phyloP scores from a whole-genome alignment of 306 rosid genomes.

The Malus fusca region DNA sequence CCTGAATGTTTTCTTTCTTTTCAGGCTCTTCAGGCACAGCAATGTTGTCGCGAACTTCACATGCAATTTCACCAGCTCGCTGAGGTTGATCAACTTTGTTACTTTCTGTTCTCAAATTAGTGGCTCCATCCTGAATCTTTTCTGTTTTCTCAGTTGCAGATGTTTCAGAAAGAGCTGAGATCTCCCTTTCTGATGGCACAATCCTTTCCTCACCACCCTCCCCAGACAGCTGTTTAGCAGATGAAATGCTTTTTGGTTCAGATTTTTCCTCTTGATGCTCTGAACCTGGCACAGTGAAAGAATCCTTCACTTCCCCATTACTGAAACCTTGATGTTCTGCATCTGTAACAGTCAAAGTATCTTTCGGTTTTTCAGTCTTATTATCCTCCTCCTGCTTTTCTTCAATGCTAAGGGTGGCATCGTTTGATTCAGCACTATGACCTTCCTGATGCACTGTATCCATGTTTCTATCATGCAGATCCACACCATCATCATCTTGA shows the following conservation, averaged over 20 bases:
- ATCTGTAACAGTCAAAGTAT: background rate
- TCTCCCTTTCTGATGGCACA: slow-evolving; percentile 8
- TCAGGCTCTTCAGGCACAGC: slow-evolving; percentile 29
- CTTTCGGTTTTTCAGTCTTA: slow-evolving; percentile 10
- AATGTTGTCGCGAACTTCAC: slow-evolving; percentile 15
- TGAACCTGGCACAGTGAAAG: slow-evolving; percentile 15
- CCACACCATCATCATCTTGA: slow-evolving; percentile 23
- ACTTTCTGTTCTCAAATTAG: slow-evolving; percentile 20
- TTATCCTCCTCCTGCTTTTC: slow-evolving; percentile 8
- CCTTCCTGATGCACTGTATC: slow-evolving; percentile 21
- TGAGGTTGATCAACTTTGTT: slow-evolving; percentile 15
- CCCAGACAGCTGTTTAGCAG: slow-evolving; percentile 8
- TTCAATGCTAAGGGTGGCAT: slow-evolving; percentile 14
- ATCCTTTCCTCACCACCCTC: slow-evolving; percentile 10
- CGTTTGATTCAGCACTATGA: slow-evolving; percentile 15
- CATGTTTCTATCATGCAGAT: slow-evolving; percentile 6
- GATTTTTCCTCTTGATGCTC: slow-evolving; percentile 17
- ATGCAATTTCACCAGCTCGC: slow-evolving; percentile 28
- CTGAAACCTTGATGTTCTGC: slow-evolving; percentile 19
- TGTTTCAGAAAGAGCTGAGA: slow-evolving; percentile 10
- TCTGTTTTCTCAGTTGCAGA: slow-evolving; percentile 23
- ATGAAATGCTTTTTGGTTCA: slow-evolving; percentile 29
- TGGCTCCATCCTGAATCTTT: slow-evolving; percentile 18
- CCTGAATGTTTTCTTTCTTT: slow-evolving; percentile 32
- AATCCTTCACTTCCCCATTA: slow-evolving; percentile 18